phyloP scores from a whole-genome alignment of 169 alveolate genomes.

The Cardiosporidium cionae region DNA sequence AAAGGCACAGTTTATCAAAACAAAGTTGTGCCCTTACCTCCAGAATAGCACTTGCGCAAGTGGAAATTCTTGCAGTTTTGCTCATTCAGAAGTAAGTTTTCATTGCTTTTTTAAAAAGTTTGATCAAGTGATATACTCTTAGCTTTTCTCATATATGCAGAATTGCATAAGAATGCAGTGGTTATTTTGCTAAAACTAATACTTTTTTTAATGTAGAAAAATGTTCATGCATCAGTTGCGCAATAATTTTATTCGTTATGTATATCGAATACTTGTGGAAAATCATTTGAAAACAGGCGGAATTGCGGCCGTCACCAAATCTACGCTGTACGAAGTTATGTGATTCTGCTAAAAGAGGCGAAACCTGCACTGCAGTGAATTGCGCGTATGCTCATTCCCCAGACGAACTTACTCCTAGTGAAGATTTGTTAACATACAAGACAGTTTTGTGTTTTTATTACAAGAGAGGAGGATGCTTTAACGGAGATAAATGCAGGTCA shows the following conservation, averaged over 20 bases:
- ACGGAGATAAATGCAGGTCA: not conserved
- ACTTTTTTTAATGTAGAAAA: too few species aligned
- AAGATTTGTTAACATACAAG: not conserved
- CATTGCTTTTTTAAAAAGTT: too few species aligned
- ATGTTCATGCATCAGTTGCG: too few species aligned
- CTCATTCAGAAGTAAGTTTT: not conserved
- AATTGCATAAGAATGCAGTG: not conserved
- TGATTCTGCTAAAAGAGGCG: not conserved
- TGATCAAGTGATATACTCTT: too few species aligned
- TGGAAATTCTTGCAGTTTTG: not conserved
- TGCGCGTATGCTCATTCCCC: not conserved
- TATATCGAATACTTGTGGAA: too few species aligned
- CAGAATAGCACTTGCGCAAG: not conserved
- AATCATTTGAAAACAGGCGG: too few species aligned
- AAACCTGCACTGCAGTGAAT: not conserved
- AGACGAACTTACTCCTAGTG: not conserved
- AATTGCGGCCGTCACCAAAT: not conserved
- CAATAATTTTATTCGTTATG: too few species aligned
- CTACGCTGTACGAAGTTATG: not conserved
- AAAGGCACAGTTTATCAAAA: not conserved
- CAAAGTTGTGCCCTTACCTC: not conserved
- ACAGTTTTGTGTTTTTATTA: not conserved
- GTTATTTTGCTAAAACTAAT: too few species aligned
- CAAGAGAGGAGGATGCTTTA: not conserved
- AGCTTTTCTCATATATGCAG: too few species aligned